Percentiles rank a stretch among this genome's conserved stretches.
phyloP scores from a whole-genome alignment of 2,329 filamentous ascomycete species.

The Ophiostoma tasmaniense region DNA sequence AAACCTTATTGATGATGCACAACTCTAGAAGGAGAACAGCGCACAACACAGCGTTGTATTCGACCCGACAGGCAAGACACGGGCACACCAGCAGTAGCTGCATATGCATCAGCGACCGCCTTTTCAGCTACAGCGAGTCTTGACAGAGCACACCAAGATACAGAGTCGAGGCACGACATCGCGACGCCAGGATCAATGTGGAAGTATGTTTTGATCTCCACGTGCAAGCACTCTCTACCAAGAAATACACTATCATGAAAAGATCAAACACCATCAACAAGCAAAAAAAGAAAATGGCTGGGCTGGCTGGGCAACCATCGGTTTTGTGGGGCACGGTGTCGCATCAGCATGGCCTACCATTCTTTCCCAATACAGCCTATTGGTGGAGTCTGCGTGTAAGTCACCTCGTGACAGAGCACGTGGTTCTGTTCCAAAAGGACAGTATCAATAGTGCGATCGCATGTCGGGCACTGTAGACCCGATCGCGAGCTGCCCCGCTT shows the following conservation, averaged over 20 bases:
- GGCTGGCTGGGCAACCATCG: conserved; percentile 14
- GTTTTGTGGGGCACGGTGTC: neutral
- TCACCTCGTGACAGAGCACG: neutral
- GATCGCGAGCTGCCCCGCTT: neutral
- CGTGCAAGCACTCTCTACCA: neutral
- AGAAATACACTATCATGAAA: neutral
- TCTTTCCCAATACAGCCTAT: neutral
- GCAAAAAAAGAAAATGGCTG: conserved; percentile 5
- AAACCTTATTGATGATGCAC: neutral
- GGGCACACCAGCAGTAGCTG: neutral
- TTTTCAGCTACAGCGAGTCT: conserved; percentile 2
- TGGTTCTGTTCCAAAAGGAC: neutral
- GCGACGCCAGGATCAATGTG: conserved; percentile 6
- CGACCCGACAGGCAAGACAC: neutral
- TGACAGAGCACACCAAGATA: neutral
- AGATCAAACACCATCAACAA: neutral
- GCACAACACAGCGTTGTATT: neutral
- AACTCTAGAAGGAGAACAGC: neutral
- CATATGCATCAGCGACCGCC: conserved; percentile 2
- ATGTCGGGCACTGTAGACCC: neutral
- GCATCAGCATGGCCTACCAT: neutral
- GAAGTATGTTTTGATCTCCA: conserved; percentile 15
- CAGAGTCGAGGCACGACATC: neutral
- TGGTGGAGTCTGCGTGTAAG: neutral
- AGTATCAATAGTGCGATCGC: neutral